Evolutionary conservation across 2,329 filamentous ascomycete species (phyloP), one percentile per base, ranked within the genome.

Genomic region (Alternaria dauci): DNA sequence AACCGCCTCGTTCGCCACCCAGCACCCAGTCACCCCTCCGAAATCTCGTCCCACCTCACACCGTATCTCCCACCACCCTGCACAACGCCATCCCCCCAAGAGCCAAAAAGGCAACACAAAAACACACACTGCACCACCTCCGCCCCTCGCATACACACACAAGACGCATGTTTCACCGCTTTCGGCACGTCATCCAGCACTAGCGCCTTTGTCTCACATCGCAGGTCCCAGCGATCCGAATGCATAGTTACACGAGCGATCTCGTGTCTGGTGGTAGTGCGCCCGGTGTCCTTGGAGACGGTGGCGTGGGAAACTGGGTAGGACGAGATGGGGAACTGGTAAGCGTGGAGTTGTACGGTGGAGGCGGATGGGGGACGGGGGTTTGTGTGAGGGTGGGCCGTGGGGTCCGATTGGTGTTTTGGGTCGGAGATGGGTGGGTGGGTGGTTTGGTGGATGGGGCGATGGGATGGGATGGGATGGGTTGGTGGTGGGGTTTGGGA

Each of bases 381-480:
- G 55, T 28, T 36, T 63, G 63, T 70, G 61, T 44, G 16, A 71
- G 66, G 39, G 23, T 4, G 39, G 28, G 61, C 67, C 68, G 67
- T 55, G 52, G 18, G 20, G 58, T 70, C 71, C 69, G 72, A 74
- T 75, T 75, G 66, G 73, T 71, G 69, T 71, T 64, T 66, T 59
- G 61, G 41, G 26, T 52, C 16, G 25, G 58, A 50, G 51, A 11
- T 53, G 48, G 52, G 30, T 53, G 54, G 32, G 30, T 55, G 11
- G 43, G 57, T 30, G 5, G 11, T 36, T 36, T 11, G 46, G 12
- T 46, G 11, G 28, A 12, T 20, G 25, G 26, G 42, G n/a, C n/a
- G n/a, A n/a, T n/a, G n/a, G n/a, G n/a, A n/a, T 2, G 32, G 12
- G 32, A 18, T 12, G 32, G n/a, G n/a, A 39, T 20, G 25, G 26